Conservation (phyloP, 768 basidiomycete species). For the Neoboletus brunneissimus region DNA sequence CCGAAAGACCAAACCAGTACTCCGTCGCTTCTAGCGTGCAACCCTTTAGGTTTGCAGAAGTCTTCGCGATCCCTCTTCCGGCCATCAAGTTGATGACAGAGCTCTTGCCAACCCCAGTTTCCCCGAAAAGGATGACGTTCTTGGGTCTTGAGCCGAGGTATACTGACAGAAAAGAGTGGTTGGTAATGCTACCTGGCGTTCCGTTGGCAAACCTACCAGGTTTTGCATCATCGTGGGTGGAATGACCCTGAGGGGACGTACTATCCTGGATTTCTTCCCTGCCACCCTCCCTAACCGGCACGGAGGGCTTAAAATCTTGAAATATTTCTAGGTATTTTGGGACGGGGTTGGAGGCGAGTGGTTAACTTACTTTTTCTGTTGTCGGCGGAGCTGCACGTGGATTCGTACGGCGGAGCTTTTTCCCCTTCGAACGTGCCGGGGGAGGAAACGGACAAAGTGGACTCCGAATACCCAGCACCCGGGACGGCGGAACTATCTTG, state of each 20-base stretch:
- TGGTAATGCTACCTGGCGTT: background rate
- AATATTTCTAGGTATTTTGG: no score
- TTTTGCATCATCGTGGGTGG: background rate
- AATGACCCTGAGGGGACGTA: background rate
- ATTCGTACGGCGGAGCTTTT: background rate
- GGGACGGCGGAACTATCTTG: background rate
- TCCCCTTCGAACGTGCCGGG: background rate
- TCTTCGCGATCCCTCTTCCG: background rate
- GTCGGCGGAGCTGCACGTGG: background rate
- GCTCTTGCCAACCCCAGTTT: slow-evolving; percentile 9
- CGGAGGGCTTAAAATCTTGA: background rate
- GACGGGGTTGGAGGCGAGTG: background rate
- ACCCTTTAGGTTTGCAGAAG: background rate
- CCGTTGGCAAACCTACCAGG: background rate
- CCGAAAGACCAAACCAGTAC: background rate
- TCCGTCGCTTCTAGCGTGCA: slow-evolving; percentile 1
- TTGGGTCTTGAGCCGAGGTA: background rate
- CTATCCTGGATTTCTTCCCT: background rate
- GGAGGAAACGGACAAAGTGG: background rate
- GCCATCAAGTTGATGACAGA: slow-evolving; percentile 12
- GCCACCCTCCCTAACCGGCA: background rate
- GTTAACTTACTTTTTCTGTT: background rate
- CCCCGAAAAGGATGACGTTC: slow-evolving; percentile 10
- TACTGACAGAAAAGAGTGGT: background rate
- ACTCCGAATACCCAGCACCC: background rate